Evolutionary conservation across 257 asterid genomes (phyloP), one percentile per base, ranked within the genome.

Genomic region (Ballota nigra): DNA sequence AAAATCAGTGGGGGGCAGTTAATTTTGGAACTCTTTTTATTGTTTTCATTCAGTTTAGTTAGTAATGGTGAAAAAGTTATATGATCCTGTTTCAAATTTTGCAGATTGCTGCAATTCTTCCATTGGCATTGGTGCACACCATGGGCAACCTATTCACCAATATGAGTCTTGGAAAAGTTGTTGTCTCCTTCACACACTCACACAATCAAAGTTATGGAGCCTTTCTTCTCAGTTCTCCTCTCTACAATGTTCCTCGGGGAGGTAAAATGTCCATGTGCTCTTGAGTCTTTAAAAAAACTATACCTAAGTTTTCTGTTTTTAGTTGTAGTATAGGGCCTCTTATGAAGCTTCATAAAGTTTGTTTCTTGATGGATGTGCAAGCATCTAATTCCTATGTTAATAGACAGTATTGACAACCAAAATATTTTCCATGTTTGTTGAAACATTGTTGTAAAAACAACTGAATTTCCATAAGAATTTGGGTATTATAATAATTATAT

Each of bases 181-280:
- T n/a, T n/a, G n/a, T n/a, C n/a, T n/a, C n/a, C n/a, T n/a, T n/a
- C n/a, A n/a, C n/a, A n/a, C n/a, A n/a, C n/a, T n/a, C n/a, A n/a
- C n/a, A n/a, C n/a, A n/a, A n/a, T n/a, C n/a, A n/a, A n/a, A n/a
- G 98, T 97, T 57, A 87, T 88, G 99, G 98, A 94, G 85, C 99
- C 99, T 8, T 94, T 94, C 87, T 94, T 94, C 86, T 91, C 98
- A 3, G 99, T 94, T 66, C 80, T 92, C 28, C 91, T 94, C 66
- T 94, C 99, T 69, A 95, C 98, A 36, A 87, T 94, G 97, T 94
- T 94, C 72, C 85, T 94, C 16, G 97, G 97, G 68, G 98, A 94
- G 97, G 98, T 94, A 75, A 52, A 79, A n/a, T 3, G 16, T 22
- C 45, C 22, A n/a, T 29, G 40, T 13, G 36, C 68, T 61, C 59